Percentiles rank a stretch among this genome's conserved stretches.
Evolutionary conservation across 1,284 basidiomycete species (phyloP).

Genomic region (Peniophora sp.): DNA sequence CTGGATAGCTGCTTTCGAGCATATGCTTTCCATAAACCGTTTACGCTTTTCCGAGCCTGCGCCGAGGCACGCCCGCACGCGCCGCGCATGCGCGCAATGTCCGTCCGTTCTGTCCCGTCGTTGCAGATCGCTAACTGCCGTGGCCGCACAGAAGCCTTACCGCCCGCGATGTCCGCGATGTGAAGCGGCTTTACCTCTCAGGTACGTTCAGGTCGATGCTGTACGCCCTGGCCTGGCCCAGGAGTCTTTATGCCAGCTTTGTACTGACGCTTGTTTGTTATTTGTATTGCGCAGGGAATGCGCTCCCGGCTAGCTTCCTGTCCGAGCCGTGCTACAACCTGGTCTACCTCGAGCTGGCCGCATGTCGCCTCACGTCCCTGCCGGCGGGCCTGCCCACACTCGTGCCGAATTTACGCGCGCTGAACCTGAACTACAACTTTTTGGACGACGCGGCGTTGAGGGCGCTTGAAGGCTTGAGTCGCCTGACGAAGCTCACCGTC

Average conservation of each 20-base stretch:
- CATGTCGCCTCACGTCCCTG: slow-evolving; percentile 75
- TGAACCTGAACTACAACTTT: slow-evolving; percentile 97
- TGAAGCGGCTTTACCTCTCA: slow-evolving; percentile 90
- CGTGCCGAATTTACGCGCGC: slow-evolving; percentile 82
- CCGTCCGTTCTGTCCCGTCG: slow-evolving; percentile 3
- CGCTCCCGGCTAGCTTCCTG: slow-evolving; percentile 37
- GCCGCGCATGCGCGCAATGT: neutral
- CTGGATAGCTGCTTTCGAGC: no score
- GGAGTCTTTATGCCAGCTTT: slow-evolving; percentile 3
- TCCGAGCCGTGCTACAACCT: slow-evolving; percentile 76
- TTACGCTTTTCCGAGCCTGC: neutral
- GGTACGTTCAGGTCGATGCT: slow-evolving; percentile 35
- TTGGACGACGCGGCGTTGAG: slow-evolving; percentile 52
- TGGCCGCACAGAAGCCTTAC: slow-evolving; percentile 37
- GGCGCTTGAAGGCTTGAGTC: slow-evolving; percentile 61
- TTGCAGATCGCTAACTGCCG: neutral
- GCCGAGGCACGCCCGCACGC: neutral
- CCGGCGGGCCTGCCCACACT: slow-evolving; percentile 61
- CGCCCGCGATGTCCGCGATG: slow-evolving; percentile 75
- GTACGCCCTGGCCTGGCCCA: slow-evolving; percentile 11
- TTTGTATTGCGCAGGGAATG: slow-evolving; percentile 32
- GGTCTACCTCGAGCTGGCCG: slow-evolving; percentile 89
- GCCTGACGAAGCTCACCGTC: slow-evolving; percentile 76
- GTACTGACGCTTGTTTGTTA: slow-evolving; percentile 5
- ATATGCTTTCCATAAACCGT: no score